Conservation (phyloP, 2,329 filamentous ascomycete species). For the Alternaria viburni region DNA sequence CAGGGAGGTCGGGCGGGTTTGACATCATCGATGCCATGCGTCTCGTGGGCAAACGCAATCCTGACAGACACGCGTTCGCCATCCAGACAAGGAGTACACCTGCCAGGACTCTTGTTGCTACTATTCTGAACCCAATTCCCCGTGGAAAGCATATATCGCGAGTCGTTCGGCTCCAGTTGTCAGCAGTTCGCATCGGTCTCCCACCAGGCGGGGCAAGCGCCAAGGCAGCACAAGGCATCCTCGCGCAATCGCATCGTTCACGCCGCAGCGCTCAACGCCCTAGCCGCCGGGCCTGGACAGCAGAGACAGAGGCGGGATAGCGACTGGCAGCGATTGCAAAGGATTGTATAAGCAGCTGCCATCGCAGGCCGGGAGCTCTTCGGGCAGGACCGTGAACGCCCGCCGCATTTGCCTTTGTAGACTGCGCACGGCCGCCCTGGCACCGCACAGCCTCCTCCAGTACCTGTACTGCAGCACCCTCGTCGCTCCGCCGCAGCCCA, state of each 20-base stretch:
- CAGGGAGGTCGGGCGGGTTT: conserved; percentile 10
- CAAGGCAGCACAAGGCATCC: conserved; percentile 21
- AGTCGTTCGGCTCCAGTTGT: background rate
- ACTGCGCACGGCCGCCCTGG: conserved; percentile 25
- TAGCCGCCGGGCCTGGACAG: conserved; percentile 3
- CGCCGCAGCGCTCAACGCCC: background rate
- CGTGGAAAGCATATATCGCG: background rate
- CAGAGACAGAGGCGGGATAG: background rate
- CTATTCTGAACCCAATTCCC: background rate
- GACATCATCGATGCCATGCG: conserved; percentile 28
- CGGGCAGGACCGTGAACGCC: conserved; percentile 22
- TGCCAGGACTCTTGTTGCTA: background rate
- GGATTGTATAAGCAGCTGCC: conserved; percentile 25
- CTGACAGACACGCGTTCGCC: conserved; percentile 18
- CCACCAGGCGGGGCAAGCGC: conserved; percentile 26
- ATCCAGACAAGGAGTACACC: background rate
- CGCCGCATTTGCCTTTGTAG: conserved; percentile 32
- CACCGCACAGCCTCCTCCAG: conserved; percentile 42
- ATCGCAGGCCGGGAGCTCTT: conserved; percentile 19
- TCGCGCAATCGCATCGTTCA: conserved; percentile 9
- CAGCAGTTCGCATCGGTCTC: conserved; percentile 14
- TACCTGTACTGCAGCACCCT: conserved; percentile 10
- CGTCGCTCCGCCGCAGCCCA: conserved; percentile 27
- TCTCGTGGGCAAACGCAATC: conserved; percentile 9
- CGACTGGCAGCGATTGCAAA: conserved; percentile 22